phyloP scores from a whole-genome alignment of 768 basidiomycete species.

The Lentinula lateritia region DNA sequence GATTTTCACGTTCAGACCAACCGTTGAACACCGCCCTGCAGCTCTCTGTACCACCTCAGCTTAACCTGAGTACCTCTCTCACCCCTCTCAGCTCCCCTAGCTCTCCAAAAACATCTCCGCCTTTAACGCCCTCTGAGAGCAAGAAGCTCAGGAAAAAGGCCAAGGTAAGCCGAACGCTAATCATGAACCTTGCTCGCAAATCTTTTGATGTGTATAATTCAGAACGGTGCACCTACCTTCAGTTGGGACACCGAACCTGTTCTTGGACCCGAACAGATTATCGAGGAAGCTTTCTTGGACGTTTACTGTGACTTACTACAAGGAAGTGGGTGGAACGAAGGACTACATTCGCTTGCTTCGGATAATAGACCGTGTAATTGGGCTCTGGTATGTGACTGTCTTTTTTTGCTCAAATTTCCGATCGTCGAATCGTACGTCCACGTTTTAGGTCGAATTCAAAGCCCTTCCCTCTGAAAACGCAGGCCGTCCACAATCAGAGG shows the following conservation, averaged over 20 bases:
- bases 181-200: not conserved
- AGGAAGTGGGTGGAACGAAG: slow-evolving; percentile 75
- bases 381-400: slow-evolving; percentile 65
- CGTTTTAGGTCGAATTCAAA: slow-evolving; percentile 79
- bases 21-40: slow-evolving; percentile 78
- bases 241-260: slow-evolving; percentile 91
- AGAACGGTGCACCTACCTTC: slow-evolving; percentile 63
- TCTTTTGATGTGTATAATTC: slow-evolving; percentile 2
- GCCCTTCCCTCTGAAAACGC: slow-evolving; percentile 36
- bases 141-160: slow-evolving; percentile 83
- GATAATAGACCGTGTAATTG: slow-evolving; percentile 83
- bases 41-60: slow-evolving; percentile 53
- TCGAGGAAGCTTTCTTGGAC: slow-evolving; percentile 89
- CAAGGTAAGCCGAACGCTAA: slow-evolving; percentile 28
- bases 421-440: not conserved
- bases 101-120: not conserved
- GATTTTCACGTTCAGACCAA: slow-evolving; percentile 76
- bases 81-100: not conserved
- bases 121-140: slow-evolving; percentile 45
- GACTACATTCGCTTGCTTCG: slow-evolving; percentile 26
- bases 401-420: not conserved
- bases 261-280: slow-evolving; percentile 67
- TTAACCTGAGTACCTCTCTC: slow-evolving; percentile 21
- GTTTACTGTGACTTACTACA: slow-evolving; percentile 80
- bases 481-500: not conserved